phyloP scores from a whole-genome alignment of 75 land plant species.

The Azolla pinnata region DNA sequence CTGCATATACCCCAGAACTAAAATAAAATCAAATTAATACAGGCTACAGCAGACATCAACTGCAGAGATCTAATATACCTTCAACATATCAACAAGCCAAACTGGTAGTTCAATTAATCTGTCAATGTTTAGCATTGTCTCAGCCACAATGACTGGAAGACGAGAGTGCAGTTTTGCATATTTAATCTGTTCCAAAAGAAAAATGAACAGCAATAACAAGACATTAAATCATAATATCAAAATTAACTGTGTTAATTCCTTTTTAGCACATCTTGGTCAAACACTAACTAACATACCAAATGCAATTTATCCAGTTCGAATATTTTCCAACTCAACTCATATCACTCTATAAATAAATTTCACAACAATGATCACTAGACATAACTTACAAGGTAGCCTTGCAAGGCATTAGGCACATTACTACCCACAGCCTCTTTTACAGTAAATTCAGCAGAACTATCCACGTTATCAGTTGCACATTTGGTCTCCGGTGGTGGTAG shows the following conservation, averaged over 20 bases:
- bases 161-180: conserved; percentile 51
- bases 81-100: conserved; percentile 83
- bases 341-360: too few relatives aligned
- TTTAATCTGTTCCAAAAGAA: conserved; percentile 46
- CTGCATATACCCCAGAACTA: too few relatives aligned
- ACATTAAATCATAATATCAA: too few relatives aligned
- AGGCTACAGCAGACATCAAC: too few relatives aligned
- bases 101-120: conserved; percentile 84
- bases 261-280: too few relatives aligned
- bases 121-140: conserved; percentile 65
- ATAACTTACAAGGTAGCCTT: conserved; percentile 44
- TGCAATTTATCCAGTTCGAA: too few relatives aligned
- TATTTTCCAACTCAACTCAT: too few relatives aligned
- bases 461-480: conserved; percentile 3
- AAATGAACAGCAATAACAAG: too few relatives aligned
- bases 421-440: conserved; percentile 12
- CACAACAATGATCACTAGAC: too few relatives aligned
- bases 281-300: too few relatives aligned
- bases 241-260: too few relatives aligned
- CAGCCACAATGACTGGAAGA: conserved; percentile 78
- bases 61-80: conserved; percentile 36
- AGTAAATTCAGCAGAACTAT: conserved; percentile 1
- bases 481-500: conserved; percentile 31
- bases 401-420: conserved; percentile 35
- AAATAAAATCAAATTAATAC: too few relatives aligned